Percentiles rank a stretch among this genome's conserved stretches.
These are phyloP conservation scores for Pythium sp. DNA, from an alignment of 352 stramenopile genomes.

Conservation along the genomic window DNA sequence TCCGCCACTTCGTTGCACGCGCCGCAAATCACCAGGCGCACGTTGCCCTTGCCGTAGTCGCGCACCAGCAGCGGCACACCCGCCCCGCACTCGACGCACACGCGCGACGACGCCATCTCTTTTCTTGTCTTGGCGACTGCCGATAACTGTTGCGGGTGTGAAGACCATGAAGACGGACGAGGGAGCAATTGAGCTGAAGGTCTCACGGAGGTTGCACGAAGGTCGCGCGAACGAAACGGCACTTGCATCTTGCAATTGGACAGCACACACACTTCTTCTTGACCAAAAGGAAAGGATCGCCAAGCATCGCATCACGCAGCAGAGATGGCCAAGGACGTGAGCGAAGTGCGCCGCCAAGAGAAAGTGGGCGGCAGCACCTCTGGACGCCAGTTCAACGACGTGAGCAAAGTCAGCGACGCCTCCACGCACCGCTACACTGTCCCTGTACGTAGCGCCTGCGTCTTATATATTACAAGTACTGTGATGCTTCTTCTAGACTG, in stretches of 20 bases:
- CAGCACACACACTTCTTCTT: not conserved
- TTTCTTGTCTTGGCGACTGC: not conserved
- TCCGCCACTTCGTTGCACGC: conserved; percentile 73
- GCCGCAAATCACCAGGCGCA: conserved; percentile 71
- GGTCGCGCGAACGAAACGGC: conserved; percentile 25
- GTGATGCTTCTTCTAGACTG: not conserved
- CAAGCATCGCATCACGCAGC: not conserved
- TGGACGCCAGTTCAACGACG: conserved; percentile 26
- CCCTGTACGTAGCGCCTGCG: conserved; percentile 13
- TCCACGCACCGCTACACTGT: conserved; percentile 20
- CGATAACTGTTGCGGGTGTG: not conserved
- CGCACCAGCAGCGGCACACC: conserved; percentile 61
- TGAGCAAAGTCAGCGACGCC: conserved; percentile 28
- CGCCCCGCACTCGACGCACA: conserved; percentile 81
- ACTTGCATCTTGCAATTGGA: not conserved
- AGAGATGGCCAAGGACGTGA: conserved; percentile 57
- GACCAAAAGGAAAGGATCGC: not conserved
- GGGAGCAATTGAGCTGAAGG: not conserved
- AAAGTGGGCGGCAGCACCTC: conserved; percentile 20
- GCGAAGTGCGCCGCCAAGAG: conserved; percentile 33
- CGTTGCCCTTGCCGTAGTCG: conserved; percentile 85
- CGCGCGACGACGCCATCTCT: conserved; percentile 19
- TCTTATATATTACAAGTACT: not conserved
- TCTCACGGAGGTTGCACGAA: conserved; percentile 21
- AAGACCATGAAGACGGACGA: not conserved